Evolutionary conservation across 768 basidiomycete genomes (phyloP).

Genomic region (Tricholoma furcatifolium): DNA sequence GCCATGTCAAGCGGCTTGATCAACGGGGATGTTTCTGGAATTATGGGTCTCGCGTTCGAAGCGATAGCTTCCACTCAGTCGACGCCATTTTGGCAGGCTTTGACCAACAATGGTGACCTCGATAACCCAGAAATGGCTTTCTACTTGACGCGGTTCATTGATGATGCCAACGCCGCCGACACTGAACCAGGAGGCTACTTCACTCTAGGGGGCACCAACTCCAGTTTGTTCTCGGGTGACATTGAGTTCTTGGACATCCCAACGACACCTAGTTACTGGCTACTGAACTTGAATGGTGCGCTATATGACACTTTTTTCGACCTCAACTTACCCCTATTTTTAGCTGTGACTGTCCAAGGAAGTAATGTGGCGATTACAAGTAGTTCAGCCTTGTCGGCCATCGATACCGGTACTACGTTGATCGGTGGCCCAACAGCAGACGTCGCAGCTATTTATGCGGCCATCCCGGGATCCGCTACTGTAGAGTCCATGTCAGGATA

Average conservation of each 20-base stretch:
- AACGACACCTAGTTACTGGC: conserved; percentile 53
- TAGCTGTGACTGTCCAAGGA: conserved; percentile 65
- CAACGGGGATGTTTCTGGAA: conserved; percentile 54
- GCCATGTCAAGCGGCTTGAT: conserved; percentile 46
- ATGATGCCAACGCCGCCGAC: conserved; percentile 24
- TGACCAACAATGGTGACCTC: conserved; percentile 42
- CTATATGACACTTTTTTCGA: not conserved
- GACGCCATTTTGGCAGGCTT: conserved; percentile 65
- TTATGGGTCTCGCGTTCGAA: conserved; percentile 76
- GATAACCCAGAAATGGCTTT: conserved; percentile 59
- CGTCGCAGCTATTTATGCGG: conserved; percentile 59
- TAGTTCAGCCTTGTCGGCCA: conserved; percentile 58
- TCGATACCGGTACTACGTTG: conserved; percentile 94
- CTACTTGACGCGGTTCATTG: conserved; percentile 54
- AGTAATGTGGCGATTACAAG: conserved; percentile 41
- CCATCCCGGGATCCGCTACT: conserved; percentile 55
- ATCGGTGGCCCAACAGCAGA: conserved; percentile 78
- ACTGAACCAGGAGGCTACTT: conserved; percentile 64
- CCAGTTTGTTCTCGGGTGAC: conserved; percentile 62
- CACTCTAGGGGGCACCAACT: conserved; percentile 68
- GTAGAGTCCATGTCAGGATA: conserved; percentile 57
- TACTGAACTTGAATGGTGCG: conserved; percentile 53
- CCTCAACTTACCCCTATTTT: conserved; percentile 1
- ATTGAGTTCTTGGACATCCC: conserved; percentile 65
- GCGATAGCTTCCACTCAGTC: conserved; percentile 54